Conservation (phyloP, 805 yeast genomes). For the Saturnispora mendoncae region DNA sequence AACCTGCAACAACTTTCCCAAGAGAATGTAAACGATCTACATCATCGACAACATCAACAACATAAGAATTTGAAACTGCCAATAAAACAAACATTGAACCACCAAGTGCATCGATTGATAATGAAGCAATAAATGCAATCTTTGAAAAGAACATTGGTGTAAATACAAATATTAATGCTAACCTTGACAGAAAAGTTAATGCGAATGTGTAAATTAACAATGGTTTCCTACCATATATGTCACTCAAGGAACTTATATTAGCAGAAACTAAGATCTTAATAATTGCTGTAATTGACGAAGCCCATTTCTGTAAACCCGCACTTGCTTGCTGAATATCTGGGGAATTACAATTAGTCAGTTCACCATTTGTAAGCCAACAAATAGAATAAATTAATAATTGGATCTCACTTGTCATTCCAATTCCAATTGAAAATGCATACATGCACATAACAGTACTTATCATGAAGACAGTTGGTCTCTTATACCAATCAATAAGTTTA, state of each 20-base stretch:
- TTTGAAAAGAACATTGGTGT: slow-evolving; percentile 28
- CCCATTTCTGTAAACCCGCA: slow-evolving; percentile 42
- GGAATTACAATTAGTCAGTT: slow-evolving; percentile 28
- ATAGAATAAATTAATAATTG: slow-evolving; percentile 32
- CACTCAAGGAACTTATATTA: slow-evolving; percentile 55
- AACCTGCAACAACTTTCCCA: slow-evolving; percentile 50
- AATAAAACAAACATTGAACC: slow-evolving; percentile 56
- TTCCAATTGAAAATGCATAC: slow-evolving; percentile 34
- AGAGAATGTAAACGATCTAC: slow-evolving; percentile 47
- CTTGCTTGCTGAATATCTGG: slow-evolving; percentile 34
- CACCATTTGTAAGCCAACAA: slow-evolving; percentile 27
- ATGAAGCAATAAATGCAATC: slow-evolving; percentile 33
- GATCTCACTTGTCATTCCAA: slow-evolving; percentile 32
- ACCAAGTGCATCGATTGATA: slow-evolving; percentile 40
- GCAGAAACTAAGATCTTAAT: slow-evolving; percentile 47
- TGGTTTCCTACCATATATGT: slow-evolving; percentile 52
- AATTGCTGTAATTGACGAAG: slow-evolving; percentile 34
- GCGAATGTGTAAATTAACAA: slow-evolving; percentile 30
- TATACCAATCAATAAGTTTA: slow-evolving; percentile 37
- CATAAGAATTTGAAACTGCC: slow-evolving; percentile 57
- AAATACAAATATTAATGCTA: slow-evolving; percentile 15
- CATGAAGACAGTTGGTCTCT: slow-evolving; percentile 48
- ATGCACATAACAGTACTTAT: slow-evolving; percentile 32
- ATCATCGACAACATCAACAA: slow-evolving; percentile 64
- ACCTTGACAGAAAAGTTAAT: slow-evolving; percentile 15